Evolutionary conservation across 768 basidiomycete genomes (phyloP).

Genomic region (Lentinula aciculospora): DNA sequence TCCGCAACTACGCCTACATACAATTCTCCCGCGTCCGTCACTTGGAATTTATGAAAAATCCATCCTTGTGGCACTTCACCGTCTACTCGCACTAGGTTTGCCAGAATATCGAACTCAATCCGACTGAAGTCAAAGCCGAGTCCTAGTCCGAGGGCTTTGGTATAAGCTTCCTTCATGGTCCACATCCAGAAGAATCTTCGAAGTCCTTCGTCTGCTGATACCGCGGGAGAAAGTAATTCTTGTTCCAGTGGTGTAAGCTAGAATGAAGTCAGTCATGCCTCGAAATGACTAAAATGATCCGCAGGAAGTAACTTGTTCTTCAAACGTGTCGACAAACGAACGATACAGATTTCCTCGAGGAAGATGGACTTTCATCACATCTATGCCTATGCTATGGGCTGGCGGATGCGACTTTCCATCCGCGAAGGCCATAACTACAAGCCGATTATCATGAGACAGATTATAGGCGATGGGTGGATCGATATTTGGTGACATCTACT

Average conservation of each 20-base stretch:
- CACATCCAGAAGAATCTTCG: slow-evolving; percentile 74
- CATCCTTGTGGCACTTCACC: slow-evolving; percentile 52
- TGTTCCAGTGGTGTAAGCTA: slow-evolving; percentile 42
- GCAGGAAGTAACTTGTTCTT: slow-evolving; percentile 48
- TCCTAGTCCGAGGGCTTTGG: slow-evolving; percentile 80
- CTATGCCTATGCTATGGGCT: slow-evolving; percentile 65
- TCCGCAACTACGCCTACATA: slow-evolving; percentile 70
- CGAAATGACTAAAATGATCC: neutral
- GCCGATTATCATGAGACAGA: slow-evolving; percentile 72
- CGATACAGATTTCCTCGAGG: slow-evolving; percentile 52
- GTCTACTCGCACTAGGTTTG: slow-evolving; percentile 54
- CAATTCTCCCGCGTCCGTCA: slow-evolving; percentile 39
- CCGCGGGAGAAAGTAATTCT: slow-evolving; percentile 28
- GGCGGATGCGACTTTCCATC: slow-evolving; percentile 35
- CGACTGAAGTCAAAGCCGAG: slow-evolving; percentile 78
- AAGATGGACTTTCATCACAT: slow-evolving; percentile 73
- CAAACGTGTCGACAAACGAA: slow-evolving; percentile 58
- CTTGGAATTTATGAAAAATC: slow-evolving; percentile 59
- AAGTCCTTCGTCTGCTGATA: slow-evolving; percentile 46
- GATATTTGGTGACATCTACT: slow-evolving; percentile 38
- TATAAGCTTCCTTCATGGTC: slow-evolving; percentile 91
- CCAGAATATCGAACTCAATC: slow-evolving; percentile 60
- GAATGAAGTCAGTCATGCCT: neutral
- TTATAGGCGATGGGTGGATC: slow-evolving; percentile 70
- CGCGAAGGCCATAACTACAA: slow-evolving; percentile 66